phyloP scores from a whole-genome alignment of 1,139 yeast species.

The Yarrowia galli region DNA sequence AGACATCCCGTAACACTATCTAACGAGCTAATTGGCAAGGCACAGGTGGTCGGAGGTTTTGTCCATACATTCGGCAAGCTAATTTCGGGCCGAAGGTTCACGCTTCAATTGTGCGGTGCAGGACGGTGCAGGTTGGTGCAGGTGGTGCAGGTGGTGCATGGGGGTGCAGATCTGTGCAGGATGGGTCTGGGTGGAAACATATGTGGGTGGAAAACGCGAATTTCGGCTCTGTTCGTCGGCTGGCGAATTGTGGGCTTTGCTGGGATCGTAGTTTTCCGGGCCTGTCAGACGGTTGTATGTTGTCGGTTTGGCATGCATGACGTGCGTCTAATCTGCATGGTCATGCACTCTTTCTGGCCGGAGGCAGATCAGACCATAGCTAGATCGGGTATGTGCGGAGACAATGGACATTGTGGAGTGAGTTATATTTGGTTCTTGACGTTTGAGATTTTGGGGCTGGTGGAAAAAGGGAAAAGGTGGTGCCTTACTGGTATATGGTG shows the following conservation, averaged over 20 bases:
- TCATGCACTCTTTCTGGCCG: neutral
- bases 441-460: neutral
- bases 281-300: too few species aligned
- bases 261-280: too few species aligned
- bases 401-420: neutral
- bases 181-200: too few species aligned
- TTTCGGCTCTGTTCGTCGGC: too few species aligned
- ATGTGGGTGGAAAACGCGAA: too few species aligned
- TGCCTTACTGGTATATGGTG: too few species aligned
- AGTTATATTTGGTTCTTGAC: too few species aligned
- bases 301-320: neutral
- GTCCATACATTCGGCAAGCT: conserved; percentile 26
- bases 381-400: conserved; percentile 4
- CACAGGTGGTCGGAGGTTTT: conserved; percentile 26
- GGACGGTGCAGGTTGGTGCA: neutral
- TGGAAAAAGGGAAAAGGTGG: too few species aligned
- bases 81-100: conserved; percentile 35
- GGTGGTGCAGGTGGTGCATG: neutral
- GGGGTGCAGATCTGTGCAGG: neutral
- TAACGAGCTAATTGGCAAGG: neutral
- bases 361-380: neutral
- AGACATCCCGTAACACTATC: neutral
- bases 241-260: too few species aligned
- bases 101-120: conserved; percentile 4
- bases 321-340: neutral